Evolutionary conservation across 768 basidiomycete species (phyloP), one percentile per base, ranked within the genome.

Genomic region (Dacryopinax spathularia): DNA sequence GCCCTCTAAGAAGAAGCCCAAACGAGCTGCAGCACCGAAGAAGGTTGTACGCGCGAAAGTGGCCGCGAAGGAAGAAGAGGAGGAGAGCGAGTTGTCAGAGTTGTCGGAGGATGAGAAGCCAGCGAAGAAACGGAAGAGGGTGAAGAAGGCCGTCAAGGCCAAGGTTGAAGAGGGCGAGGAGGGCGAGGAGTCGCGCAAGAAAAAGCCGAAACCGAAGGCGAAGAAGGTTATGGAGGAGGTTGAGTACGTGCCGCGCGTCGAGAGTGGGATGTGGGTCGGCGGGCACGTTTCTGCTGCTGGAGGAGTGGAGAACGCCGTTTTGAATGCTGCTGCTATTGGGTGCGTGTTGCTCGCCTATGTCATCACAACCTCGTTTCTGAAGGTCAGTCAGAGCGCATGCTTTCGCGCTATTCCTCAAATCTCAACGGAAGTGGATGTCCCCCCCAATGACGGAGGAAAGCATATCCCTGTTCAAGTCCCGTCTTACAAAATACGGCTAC

Each of bases 271-370:
- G 85, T 86, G 87, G 70, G 77, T 92, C 13, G 91, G 91, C 1
- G 89, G 89, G 2, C 91, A 94, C 69, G 87, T 91, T 25, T 90
- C 89, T 15, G 80, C 87, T 9, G 82, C 84, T 0, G 89, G 89
- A 1, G 91, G 91, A 1, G 82, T 91, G 0, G 87, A 89, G 70
- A 87, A 88, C 63, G 74, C 87, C 0, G 73, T 90, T 18, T 63
- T 80, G 3, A 87, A 91, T 65, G 89, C 90, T 16, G 82, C 85
- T 16, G 74, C 77, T 20, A 83, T 89, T 39, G 83, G 88, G 87
- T 88, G 65, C 59, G 75, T 9, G 16, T 0, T 27, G 36, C 29
- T 13, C n/a, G n/a, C 31, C 64, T 35, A n/a, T 20, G 36, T 16
- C 31, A 3, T 35, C 64, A 41, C 37, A 16, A 27, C 27, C 20